Base-by-base conservation (phyloP, 2,329 filamentous ascomycete species). In the Alternaria dauci region DNA sequence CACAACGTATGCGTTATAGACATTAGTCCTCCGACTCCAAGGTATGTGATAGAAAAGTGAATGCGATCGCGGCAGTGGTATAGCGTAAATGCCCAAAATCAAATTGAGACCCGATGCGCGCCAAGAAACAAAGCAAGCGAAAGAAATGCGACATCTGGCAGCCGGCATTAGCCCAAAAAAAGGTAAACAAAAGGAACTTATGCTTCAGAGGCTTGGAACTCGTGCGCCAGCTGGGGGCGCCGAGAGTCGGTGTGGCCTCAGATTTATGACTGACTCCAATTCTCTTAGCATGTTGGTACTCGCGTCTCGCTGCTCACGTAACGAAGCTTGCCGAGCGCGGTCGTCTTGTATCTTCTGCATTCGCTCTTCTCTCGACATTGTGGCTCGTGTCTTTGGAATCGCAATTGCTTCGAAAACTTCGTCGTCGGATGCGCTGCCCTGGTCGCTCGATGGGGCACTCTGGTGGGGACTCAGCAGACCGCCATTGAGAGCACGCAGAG, bases 401-500 rank as follows among this genome's bases (percentile, higher is more conserved):
- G 94, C 93, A 38, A 98, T 88, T 0, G 94, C 95, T 79, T 99
- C 95, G 63, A 97, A 98, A 1, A 99, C 87, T 73, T 96, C 91
- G 56, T 88, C 86, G 52, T 92, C 90, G 1, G 83, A 84, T 63
- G 83, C 85, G 50, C 82, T 81, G 42, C 86, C 86, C 58, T 82
- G 85, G 16, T 81, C 81, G 50, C 80, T 81, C 62, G 65, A 77
- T 67, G 70, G 76, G 55, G 70, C 67, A 38, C 76, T 78, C 66
- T 42, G 80, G 75, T 66, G 73, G 39, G 76, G 79, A 28, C 82
- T 82, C 14, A 83, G 81, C 23, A 83, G 81, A 52, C 93, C 92
- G 48, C 93, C 93, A 61, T 88, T 96, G 52, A 97, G 82, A 2
- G 90, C 89, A 65, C 89, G 89, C 26, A 97, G 84, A 0, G 94